Evolutionary conservation across 1,139 yeast species (phyloP).

Genomic region (Saccharomycopsis hybrid): DNA sequence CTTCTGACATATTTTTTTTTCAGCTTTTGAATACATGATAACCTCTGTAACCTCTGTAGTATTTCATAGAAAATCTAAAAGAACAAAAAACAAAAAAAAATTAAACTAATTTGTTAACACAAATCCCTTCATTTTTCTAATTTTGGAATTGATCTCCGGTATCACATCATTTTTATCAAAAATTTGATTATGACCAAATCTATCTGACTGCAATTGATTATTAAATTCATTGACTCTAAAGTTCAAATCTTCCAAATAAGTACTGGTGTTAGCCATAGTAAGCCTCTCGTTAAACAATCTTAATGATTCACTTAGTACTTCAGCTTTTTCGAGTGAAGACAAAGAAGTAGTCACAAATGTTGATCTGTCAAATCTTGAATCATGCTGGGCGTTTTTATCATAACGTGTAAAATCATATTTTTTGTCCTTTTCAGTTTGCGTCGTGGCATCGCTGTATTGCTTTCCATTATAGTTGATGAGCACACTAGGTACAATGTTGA

Average conservation of each 20-base stretch:
- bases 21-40: too few relatives aligned
- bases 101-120: slow-evolving; percentile 1
- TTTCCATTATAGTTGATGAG: slow-evolving; percentile 5
- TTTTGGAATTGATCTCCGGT: slow-evolving; percentile 9
- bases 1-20: too few relatives aligned
- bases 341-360: slow-evolving; percentile 15
- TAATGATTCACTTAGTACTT: slow-evolving; percentile 1
- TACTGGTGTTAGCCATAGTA: background rate
- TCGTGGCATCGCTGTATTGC: slow-evolving; percentile 11
- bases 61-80: too few relatives aligned
- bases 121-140: slow-evolving; percentile 15
- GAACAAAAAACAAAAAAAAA: too few relatives aligned
- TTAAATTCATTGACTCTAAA: slow-evolving; percentile 9
- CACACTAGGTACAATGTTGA: slow-evolving; percentile 14
- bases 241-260: background rate
- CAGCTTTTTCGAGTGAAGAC: slow-evolving; percentile 2
- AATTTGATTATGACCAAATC: background rate
- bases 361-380: slow-evolving; percentile 9
- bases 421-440: slow-evolving; percentile 8
- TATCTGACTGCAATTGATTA: slow-evolving; percentile 5
- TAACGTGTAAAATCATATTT: background rate
- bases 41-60: too few relatives aligned
- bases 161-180: slow-evolving; percentile 6
- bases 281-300: slow-evolving; percentile 3
- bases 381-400: background rate